These are phyloP conservation scores for Lentinula novae-zelandiae DNA, from an alignment of 1,284 basidiomycete species.

Conservation along the genomic window DNA sequence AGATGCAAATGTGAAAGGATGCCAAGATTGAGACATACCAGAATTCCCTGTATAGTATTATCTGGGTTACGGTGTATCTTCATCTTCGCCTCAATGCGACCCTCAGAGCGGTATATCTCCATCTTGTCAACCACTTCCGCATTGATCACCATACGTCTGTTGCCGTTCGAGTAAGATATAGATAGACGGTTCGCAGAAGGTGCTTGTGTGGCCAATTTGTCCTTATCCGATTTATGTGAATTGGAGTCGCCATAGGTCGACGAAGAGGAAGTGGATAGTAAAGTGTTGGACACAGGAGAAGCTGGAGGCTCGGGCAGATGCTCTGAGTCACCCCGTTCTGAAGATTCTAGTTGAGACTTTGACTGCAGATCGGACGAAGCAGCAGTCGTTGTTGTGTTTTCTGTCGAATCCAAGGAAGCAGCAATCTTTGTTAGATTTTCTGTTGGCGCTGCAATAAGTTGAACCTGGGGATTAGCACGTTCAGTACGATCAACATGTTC, in stretches of 20 bases:
- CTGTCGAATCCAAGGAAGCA: background rate
- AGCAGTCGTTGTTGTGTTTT: background rate
- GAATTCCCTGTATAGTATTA: slow-evolving; percentile 65
- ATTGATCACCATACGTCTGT: slow-evolving; percentile 84
- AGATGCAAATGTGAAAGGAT: background rate
- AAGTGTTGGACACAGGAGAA: slow-evolving; percentile 50
- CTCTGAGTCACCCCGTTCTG: slow-evolving; percentile 32
- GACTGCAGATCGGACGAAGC: background rate
- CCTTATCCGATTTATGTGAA: slow-evolving; percentile 6
- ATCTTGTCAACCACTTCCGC: slow-evolving; percentile 82
- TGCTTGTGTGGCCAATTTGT: slow-evolving; percentile 20
- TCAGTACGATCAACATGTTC: slow-evolving; percentile 45
- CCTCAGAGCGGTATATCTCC: slow-evolving; percentile 78
- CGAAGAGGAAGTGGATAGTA: slow-evolving; percentile 45
- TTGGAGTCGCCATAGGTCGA: slow-evolving; percentile 34
- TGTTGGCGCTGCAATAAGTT: slow-evolving; percentile 4
- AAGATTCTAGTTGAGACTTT: slow-evolving; percentile 27
- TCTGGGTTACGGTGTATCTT: slow-evolving; percentile 52
- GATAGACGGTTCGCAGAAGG: slow-evolving; percentile 84
- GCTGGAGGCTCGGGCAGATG: slow-evolving; percentile 54
- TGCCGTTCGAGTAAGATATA: slow-evolving; percentile 89
- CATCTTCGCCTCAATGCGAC: slow-evolving; percentile 81
- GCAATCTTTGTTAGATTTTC: background rate
- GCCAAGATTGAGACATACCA: slow-evolving; percentile 46
- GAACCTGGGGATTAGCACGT: slow-evolving; percentile 37